Evolutionary conservation across 352 stramenopile species (phyloP).

Genomic region (Phytopythium delawarense): DNA sequence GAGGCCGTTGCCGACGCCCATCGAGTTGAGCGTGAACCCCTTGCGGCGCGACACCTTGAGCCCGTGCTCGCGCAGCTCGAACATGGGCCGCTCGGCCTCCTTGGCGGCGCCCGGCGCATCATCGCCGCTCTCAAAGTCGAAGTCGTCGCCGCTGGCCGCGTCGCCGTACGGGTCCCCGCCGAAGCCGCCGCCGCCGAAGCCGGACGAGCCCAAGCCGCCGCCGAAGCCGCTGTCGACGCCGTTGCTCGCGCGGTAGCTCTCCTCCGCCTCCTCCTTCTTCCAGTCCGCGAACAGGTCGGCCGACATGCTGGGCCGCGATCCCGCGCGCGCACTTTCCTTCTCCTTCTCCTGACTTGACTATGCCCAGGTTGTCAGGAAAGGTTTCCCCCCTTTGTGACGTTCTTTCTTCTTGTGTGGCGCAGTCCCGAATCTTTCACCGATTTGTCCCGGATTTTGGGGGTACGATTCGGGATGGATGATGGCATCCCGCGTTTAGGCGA

Average conservation of each 20-base stretch:
- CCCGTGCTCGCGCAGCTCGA: slow-evolving; percentile 83
- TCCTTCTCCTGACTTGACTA: slow-evolving; percentile 1
- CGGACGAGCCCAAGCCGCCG: slow-evolving; percentile 33
- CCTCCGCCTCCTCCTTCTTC: slow-evolving; percentile 73
- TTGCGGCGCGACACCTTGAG: slow-evolving; percentile 83
- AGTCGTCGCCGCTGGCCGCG: slow-evolving; percentile 56
- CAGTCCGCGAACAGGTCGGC: slow-evolving; percentile 88
- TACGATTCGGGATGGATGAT: background rate
- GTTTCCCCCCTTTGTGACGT: background rate
- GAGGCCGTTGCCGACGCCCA: slow-evolving; percentile 76
- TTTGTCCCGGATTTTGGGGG: background rate
- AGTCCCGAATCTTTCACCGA: slow-evolving; percentile 1
- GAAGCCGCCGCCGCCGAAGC: slow-evolving; percentile 17
- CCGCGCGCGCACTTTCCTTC: background rate
- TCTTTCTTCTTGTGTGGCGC: slow-evolving; percentile 8
- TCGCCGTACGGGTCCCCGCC: slow-evolving; percentile 25
- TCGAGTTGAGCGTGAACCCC: slow-evolving; percentile 78
- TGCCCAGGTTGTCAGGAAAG: background rate
- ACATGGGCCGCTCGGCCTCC: slow-evolving; percentile 78
- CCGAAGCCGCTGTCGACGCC: slow-evolving; percentile 15
- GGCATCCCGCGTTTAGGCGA: background rate
- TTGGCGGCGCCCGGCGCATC: slow-evolving; percentile 32
- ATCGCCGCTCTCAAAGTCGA: slow-evolving; percentile 68
- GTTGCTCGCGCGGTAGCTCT: slow-evolving; percentile 17
- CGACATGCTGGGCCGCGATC: slow-evolving; percentile 46